Conservation (phyloP, 805 yeast species). For the Yarrowia sp. region DNA sequence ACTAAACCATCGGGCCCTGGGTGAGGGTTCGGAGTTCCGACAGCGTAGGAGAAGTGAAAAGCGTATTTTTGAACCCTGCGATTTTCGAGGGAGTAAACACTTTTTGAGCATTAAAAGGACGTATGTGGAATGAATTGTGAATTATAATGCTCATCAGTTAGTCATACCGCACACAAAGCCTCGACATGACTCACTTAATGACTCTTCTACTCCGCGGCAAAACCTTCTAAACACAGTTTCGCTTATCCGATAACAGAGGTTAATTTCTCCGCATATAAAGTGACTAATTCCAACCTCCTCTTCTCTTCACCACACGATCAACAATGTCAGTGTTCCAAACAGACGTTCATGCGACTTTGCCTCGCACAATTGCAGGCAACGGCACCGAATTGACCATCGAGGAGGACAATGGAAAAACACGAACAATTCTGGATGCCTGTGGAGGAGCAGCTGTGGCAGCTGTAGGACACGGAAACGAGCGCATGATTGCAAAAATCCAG, state of each 20-base stretch:
- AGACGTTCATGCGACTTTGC: neutral
- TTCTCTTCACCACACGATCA: too few species aligned
- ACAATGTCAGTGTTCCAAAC: conserved; percentile 8
- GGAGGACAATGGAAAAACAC: neutral
- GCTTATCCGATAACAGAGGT: neutral
- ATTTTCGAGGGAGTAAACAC: neutral
- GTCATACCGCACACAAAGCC: too few species aligned
- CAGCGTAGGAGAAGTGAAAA: neutral
- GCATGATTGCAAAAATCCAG: conserved; percentile 4
- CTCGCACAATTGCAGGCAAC: neutral
- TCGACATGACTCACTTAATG: neutral
- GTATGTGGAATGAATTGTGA: too few species aligned
- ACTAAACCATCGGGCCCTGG: conserved; percentile 18
- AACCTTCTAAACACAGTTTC: neutral
- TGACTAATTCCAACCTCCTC: neutral
- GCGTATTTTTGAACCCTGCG: neutral
- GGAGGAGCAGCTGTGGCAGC: conserved; percentile 22
- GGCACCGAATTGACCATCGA: conserved; percentile 3
- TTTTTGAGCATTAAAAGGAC: neutral
- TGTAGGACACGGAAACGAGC: conserved; percentile 1
- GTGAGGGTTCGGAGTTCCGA: neutral
- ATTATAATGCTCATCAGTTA: too few species aligned
- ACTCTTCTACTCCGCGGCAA: neutral
- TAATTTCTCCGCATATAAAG: neutral
- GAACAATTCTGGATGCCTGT: neutral